A percentile compares a stretch with the other conserved stretches of the same genome.
phyloP scores from a whole-genome alignment of 2,329 filamentous ascomycete genomes.

The Basipetospora chlamydospora region DNA sequence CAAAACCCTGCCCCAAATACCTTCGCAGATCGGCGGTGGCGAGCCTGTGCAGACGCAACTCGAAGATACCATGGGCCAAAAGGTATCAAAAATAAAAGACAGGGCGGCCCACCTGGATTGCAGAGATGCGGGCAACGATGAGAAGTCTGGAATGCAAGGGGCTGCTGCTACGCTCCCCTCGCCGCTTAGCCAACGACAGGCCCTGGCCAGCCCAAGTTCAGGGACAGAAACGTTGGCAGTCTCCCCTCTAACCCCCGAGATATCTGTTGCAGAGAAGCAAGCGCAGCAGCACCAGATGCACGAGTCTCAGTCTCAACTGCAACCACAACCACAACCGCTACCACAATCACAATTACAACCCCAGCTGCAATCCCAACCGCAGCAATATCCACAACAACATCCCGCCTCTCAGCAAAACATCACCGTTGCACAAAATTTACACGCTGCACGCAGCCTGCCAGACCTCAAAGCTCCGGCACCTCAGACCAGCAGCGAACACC shows the following conservation, averaged over 20 bases:
- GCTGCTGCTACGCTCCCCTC: neutral
- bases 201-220: neutral
- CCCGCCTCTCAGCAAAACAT: constrained; percentile 13
- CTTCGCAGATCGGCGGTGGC: too few species aligned
- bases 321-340: neutral
- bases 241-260: constrained; percentile 1
- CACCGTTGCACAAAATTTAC: constrained; percentile 10
- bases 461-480: constrained; percentile 8
- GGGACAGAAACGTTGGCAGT: neutral
- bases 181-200: constrained; percentile 1
- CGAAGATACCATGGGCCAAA: constrained; percentile 9
- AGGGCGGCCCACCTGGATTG: too few species aligned
- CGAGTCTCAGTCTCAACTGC: too few species aligned
- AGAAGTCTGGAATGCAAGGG: too few species aligned
- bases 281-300: too few species aligned
- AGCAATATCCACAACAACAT: constrained; percentile 11
- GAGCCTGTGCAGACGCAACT: too few species aligned
- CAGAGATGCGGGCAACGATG: too few species aligned
- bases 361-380: constrained; percentile 8
- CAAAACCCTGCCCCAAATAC: too few species aligned
- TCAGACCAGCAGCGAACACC: constrained; percentile 11
- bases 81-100: constrained; percentile 8
- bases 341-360: constrained; percentile 5
- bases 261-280: neutral
- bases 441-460: constrained; percentile 12